Percentiles rank a stretch among this genome's conserved stretches.
Conservation (phyloP, 345 rosid species). For the Corchorus olitorius region DNA sequence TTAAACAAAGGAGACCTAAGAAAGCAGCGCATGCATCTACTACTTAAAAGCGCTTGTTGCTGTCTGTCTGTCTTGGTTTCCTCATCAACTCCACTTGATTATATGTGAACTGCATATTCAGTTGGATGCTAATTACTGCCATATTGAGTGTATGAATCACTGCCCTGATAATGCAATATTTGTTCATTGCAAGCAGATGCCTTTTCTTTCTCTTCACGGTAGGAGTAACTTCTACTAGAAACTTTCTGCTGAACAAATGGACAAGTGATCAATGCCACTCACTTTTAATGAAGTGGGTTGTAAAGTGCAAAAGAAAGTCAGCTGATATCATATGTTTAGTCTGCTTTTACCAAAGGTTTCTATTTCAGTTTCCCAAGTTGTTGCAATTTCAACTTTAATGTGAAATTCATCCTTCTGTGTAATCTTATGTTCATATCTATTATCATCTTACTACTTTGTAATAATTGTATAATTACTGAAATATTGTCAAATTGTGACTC, state of each 20-base stretch:
- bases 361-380: neutral
- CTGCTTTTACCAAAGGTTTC: neutral
- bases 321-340: neutral
- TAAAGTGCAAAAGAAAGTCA: neutral
- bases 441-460: neutral
- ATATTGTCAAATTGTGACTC: neutral
- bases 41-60: neutral
- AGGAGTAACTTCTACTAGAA: neutral
- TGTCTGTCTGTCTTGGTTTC: slow-evolving; percentile 4
- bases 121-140: neutral
- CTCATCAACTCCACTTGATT: neutral
- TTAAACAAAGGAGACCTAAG: slow-evolving; percentile 63
- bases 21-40: slow-evolving; percentile 26
- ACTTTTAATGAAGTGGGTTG: neutral
- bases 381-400: neutral
- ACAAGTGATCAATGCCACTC: neutral
- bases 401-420: neutral
- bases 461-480: neutral
- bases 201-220: neutral
- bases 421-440: neutral
- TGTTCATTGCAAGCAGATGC: neutral
- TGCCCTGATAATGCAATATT: neutral
- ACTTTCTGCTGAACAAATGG: neutral
- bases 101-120: neutral
- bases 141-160: neutral